A percentile compares a stretch with the other conserved stretches of the same genome.
These are phyloP conservation scores for Crithidia expoeki DNA, from an alignment of 208 protist species.

Conservation along the genomic window DNA sequence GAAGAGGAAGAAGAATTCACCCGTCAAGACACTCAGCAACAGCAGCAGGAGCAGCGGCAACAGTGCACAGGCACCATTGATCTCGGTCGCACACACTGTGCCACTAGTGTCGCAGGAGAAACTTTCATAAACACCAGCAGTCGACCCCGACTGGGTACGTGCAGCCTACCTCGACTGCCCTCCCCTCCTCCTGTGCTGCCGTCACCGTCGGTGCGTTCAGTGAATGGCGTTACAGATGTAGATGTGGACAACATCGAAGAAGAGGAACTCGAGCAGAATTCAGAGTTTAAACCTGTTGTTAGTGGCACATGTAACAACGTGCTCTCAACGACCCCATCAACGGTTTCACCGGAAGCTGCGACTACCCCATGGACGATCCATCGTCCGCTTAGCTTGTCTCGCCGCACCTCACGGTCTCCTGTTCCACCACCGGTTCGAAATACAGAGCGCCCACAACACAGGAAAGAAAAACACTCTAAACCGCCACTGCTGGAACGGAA, in stretches of 20 bases:
- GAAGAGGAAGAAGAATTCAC: not conserved
- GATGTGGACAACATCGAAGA: slow-evolving; percentile 7
- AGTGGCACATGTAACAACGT: not conserved
- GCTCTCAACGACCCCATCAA: not conserved
- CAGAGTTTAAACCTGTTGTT: not conserved
- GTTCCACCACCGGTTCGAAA: not conserved
- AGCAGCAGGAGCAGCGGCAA: not conserved
- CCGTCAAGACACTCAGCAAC: not conserved
- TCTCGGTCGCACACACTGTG: not conserved
- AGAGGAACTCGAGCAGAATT: not conserved
- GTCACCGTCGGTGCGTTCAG: not conserved
- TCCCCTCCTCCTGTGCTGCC: slow-evolving; percentile 9
- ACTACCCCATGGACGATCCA: slow-evolving; percentile 22
- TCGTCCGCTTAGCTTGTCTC: slow-evolving; percentile 29
- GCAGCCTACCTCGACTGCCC: slow-evolving; percentile 15
- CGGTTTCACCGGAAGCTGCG: not conserved
- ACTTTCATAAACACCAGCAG: not conserved
- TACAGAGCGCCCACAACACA: not conserved
- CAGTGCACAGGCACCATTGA: slow-evolving; percentile 1
- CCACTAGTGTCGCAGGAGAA: not conserved
- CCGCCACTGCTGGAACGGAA: no score
- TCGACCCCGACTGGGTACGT: not conserved
- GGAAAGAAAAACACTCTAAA: not conserved
- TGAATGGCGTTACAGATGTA: not conserved
- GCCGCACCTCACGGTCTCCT: slow-evolving; percentile 20